Evolutionary conservation across 306 rosid species (phyloP).

Genomic region (Cucurbita moschata): DNA sequence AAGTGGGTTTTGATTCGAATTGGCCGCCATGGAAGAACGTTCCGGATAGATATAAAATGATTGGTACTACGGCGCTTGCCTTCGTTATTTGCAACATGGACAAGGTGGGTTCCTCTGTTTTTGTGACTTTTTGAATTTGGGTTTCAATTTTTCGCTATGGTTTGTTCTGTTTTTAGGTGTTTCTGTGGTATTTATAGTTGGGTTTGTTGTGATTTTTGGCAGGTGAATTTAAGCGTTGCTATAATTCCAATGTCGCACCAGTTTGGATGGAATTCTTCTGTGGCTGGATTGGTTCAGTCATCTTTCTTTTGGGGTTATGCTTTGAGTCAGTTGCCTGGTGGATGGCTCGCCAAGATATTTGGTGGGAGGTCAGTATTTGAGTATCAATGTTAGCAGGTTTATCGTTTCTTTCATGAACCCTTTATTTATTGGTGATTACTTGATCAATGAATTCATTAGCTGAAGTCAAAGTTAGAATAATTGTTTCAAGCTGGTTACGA

Average conservation of each 20-base stretch:
- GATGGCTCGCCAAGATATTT: slow-evolving; percentile 88
- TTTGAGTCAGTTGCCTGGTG: slow-evolving; percentile 90
- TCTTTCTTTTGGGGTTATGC: slow-evolving; percentile 99
- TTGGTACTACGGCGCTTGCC: slow-evolving; percentile 81
- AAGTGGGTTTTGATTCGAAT: slow-evolving; percentile 13
- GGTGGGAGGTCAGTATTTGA: slow-evolving; percentile 62
- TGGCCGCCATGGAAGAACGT: slow-evolving; percentile 95
- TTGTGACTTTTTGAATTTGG: neutral
- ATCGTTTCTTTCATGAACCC: neutral
- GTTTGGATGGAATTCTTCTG: slow-evolving; percentile 87
- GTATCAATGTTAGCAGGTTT: neutral
- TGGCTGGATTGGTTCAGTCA: slow-evolving; percentile 93
- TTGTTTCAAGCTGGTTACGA: neutral
- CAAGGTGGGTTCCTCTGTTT: slow-evolving; percentile 35
- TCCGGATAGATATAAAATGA: slow-evolving; percentile 72
- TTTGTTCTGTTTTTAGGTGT: neutral
- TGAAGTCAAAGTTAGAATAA: neutral
- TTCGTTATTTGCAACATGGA: slow-evolving; percentile 94
- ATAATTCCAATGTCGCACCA: slow-evolving; percentile 93
- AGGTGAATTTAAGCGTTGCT: slow-evolving; percentile 95
- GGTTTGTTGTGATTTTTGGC: slow-evolving; percentile 11
- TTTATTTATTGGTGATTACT: neutral
- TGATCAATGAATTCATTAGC: neutral
- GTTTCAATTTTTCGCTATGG: neutral
- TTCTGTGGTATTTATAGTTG: neutral